Base-by-base conservation (phyloP, 345 rosid species). In the Salix caprea region DNA sequence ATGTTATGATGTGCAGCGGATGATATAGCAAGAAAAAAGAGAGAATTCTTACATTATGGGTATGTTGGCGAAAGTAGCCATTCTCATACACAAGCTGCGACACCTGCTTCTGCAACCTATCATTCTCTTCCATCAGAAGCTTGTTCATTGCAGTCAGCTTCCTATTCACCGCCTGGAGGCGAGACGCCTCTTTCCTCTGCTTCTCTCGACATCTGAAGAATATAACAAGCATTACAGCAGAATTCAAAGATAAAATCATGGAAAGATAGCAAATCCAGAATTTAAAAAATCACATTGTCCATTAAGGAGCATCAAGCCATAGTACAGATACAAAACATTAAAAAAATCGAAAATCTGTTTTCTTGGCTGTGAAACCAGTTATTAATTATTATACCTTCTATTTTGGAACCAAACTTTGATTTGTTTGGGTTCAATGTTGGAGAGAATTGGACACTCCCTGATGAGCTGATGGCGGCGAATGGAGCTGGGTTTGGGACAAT, bases 321-420 rank as follows among this genome's bases (percentile, higher is more conserved):
- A 30, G 34, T 70, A 9, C 62, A 48, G 69, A 40, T 15, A 28
- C 10, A 62, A 19, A 54, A 39, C 14, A 2, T 14, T 15, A 10
- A 56, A 70, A 30, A 28, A 50, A 12, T 5, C 42, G n/a, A 67
- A 62, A n/a, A 77, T n/a, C 40, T 60, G 69, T 67, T 56, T 50
- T 34, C 52, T 72, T 40, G 36, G 56, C 23, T n/a, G 36, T 18
- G 30, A 65, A 77, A 37, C 34, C 8, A 24, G 50, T 4, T 14
- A 4, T 44, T 36, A 11, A 7, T 23, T 4, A 12, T 12, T 32
- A 65, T 83, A 96, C 99, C 98, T 96, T 84, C 99, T 86, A 86
- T 96, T 96, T 73, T 96, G 99, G 88, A 96, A 96, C 99, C 98
- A 96, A 39, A 96, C 99, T 90, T 96, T 96, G 87, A 96, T 96